Evolutionary conservation across 768 basidiomycete genomes (phyloP).

Genomic region (Rhizopogon sp.): DNA sequence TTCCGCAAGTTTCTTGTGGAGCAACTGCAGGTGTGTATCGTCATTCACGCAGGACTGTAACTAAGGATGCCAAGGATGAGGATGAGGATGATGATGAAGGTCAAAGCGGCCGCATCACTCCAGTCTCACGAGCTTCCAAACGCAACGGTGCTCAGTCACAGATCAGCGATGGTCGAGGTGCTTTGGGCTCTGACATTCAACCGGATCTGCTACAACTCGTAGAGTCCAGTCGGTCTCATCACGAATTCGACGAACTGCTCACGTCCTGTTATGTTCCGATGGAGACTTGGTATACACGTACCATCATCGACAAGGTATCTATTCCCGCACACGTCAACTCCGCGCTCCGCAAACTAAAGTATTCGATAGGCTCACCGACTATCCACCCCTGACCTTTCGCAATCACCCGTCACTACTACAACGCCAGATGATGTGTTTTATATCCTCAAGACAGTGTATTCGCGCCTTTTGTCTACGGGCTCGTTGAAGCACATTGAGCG

Average conservation of each 20-base stretch:
- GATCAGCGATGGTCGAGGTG: neutral
- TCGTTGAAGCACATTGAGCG: slow-evolving; percentile 53
- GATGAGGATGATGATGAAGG: slow-evolving; percentile 6
- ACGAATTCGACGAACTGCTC: slow-evolving; percentile 62
- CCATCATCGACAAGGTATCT: slow-evolving; percentile 80
- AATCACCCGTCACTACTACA: slow-evolving; percentile 62
- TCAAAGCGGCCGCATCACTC: neutral
- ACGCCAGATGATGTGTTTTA: slow-evolving; percentile 95
- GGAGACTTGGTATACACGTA: slow-evolving; percentile 88
- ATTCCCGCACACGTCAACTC: neutral
- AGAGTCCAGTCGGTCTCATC: slow-evolving; percentile 48
- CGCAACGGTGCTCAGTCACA: neutral
- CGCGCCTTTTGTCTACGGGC: slow-evolving; percentile 75
- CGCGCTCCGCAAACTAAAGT: neutral
- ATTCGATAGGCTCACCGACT: slow-evolving; percentile 75
- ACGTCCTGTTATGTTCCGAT: slow-evolving; percentile 79
- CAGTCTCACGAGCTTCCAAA: neutral
- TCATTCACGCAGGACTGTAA: neutral
- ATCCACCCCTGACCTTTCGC: slow-evolving; percentile 66
- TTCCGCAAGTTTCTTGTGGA: slow-evolving; percentile 85
- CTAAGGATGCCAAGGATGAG: slow-evolving; percentile 5
- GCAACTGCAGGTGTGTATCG: slow-evolving; percentile 51
- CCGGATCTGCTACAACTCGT: slow-evolving; percentile 23
- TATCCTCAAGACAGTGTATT: slow-evolving; percentile 80
- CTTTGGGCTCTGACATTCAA: neutral